These are phyloP conservation scores for Pelargonium fulgidum DNA, from an alignment of 441 rosid genomes.

Conservation along the genomic window DNA sequence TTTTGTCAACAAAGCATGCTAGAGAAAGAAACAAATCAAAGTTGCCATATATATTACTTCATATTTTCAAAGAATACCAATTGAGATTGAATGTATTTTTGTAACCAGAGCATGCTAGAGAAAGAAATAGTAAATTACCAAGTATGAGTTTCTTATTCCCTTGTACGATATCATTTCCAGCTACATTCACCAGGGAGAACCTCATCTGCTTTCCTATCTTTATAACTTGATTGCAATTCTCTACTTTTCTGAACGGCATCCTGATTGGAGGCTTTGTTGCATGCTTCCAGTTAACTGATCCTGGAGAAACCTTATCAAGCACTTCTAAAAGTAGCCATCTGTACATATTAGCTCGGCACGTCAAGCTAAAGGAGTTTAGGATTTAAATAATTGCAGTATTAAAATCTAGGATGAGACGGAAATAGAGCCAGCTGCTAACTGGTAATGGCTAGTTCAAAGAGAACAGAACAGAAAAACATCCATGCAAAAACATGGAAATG, in stretches of 20 bases:
- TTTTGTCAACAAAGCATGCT: no score
- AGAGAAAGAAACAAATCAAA: no score
- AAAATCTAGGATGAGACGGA: background rate
- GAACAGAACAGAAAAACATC: no score
- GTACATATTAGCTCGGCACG: slow-evolving; percentile 19
- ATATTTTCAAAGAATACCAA: no score
- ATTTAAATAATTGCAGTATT: background rate
- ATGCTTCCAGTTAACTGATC: slow-evolving; percentile 67
- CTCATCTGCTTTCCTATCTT: slow-evolving; percentile 57
- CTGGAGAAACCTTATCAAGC: slow-evolving; percentile 56
- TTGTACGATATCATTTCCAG: slow-evolving; percentile 62
- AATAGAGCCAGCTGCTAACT: no score
- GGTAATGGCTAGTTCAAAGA: no score
- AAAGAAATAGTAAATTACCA: slow-evolving; percentile 31
- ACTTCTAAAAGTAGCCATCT: slow-evolving; percentile 71
- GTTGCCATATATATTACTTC: no score
- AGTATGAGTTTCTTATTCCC: slow-evolving; percentile 78
- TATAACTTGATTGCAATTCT: slow-evolving; percentile 69
- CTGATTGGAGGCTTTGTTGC: slow-evolving; percentile 71
- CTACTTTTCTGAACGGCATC: slow-evolving; percentile 71
- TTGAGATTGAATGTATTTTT: no score
- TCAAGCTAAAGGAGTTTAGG: background rate
- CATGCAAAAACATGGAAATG: no score
- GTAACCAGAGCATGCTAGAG: background rate
- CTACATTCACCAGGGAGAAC: slow-evolving; percentile 63